Conservation (phyloP, 768 basidiomycete species). For the Rhizopogon salebrosus region DNA sequence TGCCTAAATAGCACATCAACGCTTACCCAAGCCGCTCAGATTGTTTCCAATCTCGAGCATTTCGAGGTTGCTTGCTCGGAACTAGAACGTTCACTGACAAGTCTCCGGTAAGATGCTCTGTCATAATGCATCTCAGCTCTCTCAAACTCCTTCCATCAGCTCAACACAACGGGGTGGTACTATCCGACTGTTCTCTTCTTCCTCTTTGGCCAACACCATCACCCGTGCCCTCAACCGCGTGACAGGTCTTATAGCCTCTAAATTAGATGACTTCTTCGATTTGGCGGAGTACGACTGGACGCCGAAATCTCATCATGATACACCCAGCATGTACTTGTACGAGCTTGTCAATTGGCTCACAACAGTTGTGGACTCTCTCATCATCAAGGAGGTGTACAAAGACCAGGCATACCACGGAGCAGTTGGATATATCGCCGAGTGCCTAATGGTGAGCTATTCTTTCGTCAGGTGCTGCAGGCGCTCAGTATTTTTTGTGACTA, state of each 20-base stretch:
- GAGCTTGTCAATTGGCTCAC: conserved; percentile 96
- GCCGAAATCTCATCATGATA: conserved; percentile 59
- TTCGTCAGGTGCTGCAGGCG: background rate
- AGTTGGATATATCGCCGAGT: conserved; percentile 81
- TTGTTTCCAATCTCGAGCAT: conserved; percentile 89
- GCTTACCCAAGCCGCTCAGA: conserved; percentile 87
- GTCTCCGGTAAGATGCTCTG: conserved; percentile 55
- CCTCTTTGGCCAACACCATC: conserved; percentile 67
- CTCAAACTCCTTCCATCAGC: conserved; percentile 32
- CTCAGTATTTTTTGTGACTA: conserved; percentile 22
- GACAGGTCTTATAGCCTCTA: conserved; percentile 77
- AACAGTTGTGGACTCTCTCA: conserved; percentile 88
- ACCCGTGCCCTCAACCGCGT: conserved; percentile 70
- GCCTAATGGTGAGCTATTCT: conserved; percentile 66
- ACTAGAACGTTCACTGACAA: conserved; percentile 79
- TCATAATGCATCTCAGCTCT: background rate
- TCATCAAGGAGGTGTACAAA: conserved; percentile 80
- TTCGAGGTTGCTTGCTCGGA: conserved; percentile 83
- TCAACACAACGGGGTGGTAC: conserved; percentile 81
- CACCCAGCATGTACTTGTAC: conserved; percentile 90
- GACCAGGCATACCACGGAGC: conserved; percentile 88
- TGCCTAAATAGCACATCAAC: conserved; percentile 73
- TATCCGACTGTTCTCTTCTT: conserved; percentile 59
- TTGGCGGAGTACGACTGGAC: conserved; percentile 95
- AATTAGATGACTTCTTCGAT: conserved; percentile 94